Percentiles rank a stretch among this genome's conserved stretches.
These are phyloP conservation scores for Ascochyta lentis DNA, from an alignment of 2,329 filamentous ascomycete species.

Conservation along the genomic window DNA sequence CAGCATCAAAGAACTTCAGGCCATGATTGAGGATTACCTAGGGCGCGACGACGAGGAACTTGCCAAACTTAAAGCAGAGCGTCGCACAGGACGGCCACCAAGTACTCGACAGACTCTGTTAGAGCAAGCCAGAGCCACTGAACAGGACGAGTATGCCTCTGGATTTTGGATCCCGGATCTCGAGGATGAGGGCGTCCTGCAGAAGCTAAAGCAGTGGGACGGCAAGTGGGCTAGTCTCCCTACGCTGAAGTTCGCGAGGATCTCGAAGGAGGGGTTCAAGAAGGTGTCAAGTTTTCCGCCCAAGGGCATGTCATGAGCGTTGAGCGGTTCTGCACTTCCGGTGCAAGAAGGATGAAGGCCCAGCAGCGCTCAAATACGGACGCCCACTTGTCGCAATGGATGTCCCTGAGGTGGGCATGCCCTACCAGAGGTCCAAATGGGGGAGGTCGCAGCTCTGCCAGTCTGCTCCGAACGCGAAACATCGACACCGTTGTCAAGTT, in stretches of 20 bases:
- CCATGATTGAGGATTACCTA: constrained; percentile 53
- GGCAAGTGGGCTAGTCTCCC: constrained; percentile 83
- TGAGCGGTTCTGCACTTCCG: not conserved
- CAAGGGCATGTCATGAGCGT: constrained; percentile 48
- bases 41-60: constrained; percentile 76
- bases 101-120: constrained; percentile 79
- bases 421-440: not conserved
- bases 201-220: constrained; percentile 75
- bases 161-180: constrained; percentile 91
- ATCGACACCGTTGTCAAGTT: not conserved
- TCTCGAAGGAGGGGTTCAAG: constrained; percentile 69
- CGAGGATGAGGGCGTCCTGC: constrained; percentile 68
- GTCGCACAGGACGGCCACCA: constrained; percentile 80
- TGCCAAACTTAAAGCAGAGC: constrained; percentile 67
- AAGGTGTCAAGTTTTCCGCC: constrained; percentile 82
- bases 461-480: not conserved
- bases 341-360: not conserved
- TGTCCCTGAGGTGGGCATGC: not conserved
- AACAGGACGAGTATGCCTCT: constrained; percentile 80
- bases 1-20: constrained; percentile 63
- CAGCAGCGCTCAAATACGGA: not conserved
- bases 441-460: not conserved
- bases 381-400: not conserved
- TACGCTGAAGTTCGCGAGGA: constrained; percentile 76
- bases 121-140: constrained; percentile 70